Base-by-base conservation (phyloP, 495 filamentous ascomycete species). In the Penicillium taxi region DNA sequence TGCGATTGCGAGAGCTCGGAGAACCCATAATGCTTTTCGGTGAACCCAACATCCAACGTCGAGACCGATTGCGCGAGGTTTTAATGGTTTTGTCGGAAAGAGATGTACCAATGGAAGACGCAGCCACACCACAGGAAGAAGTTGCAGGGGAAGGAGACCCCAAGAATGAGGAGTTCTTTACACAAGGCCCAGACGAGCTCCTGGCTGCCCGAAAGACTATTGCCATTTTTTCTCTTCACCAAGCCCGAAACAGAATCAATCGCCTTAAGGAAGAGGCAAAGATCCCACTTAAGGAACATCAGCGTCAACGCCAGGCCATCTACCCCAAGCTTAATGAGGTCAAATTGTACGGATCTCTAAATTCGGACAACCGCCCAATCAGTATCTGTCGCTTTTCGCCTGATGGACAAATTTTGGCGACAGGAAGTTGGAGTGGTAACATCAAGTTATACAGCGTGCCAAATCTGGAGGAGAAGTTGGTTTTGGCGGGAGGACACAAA, bases 81-180 rank as follows among this genome's bases (percentile, higher is more conserved):
- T 67, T 96, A 26, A 80, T 81, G 2, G 73, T 75, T 22, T 67
- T 84, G 41, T 75, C 77, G n/a, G 86, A 93, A 45, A 16, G 48
- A 9, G 88, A 94, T 53, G 62, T 74, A 25, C 66, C 70, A 9
- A 82, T 85, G 70, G 75, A 75, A 37, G 64, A 53, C 4, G 35
- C 51, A 27, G n/a, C n/a, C n/a, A n/a, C n/a, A n/a, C n/a, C n/a
- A n/a, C n/a, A n/a, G n/a, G 66, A 53, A 6, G 66, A 58, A 18
- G 73, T 69, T n/a, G 74, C 73, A 20, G 77, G 59, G 4, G 83
- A 88, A 29, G n/a, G n/a, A n/a, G n/a, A n/a, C n/a, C n/a, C n/a
- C n/a, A 80, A 87, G 47, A 86, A 95, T 45, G 91, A 96, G 55
- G 91, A 98, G 46, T 96, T 96, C 55, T 99, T 96, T 55, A 95